phyloP scores from a whole-genome alignment of 495 filamentous ascomycete genomes.

The Oidiodendron maius region DNA sequence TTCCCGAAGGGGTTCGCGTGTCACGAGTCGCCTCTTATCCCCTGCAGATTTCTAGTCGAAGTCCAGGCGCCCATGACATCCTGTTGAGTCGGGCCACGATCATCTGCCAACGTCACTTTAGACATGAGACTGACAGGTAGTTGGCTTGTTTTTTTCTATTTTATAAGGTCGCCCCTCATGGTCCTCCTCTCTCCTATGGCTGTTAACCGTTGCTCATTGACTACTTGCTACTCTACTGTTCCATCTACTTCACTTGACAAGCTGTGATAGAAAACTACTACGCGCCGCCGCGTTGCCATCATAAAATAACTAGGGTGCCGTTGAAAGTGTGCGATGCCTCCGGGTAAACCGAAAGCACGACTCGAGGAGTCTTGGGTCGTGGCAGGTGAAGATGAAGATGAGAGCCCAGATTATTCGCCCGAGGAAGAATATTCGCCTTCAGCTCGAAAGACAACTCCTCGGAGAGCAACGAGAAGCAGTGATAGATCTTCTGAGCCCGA shows the following conservation, averaged over 20 bases:
- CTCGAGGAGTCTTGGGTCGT: constrained; percentile 35
- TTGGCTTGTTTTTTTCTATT: background rate
- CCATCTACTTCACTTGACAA: background rate
- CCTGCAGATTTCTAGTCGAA: background rate
- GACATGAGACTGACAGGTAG: background rate
- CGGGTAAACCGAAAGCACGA: constrained; percentile 16
- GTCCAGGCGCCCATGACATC: background rate
- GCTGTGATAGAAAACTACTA: background rate
- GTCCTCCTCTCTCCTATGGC: background rate
- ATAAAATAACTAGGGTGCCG: too few species aligned
- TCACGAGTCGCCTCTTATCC: background rate
- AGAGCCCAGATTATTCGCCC: constrained; percentile 11
- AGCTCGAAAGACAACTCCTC: constrained; percentile 4
- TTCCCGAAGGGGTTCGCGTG: background rate
- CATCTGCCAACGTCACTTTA: constrained; percentile 8
- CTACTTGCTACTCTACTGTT: background rate
- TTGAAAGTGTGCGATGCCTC: constrained; percentile 8
- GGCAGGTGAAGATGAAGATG: constrained; percentile 24
- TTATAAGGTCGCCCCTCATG: background rate
- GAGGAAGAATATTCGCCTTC: background rate
- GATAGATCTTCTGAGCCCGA: constrained; percentile 34
- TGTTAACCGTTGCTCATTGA: background rate
- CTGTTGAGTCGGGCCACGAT: too few species aligned
- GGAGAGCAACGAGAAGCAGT: constrained; percentile 10
- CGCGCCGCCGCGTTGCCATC: too few species aligned